Base-by-base conservation (phyloP, 495 filamentous ascomycete genomes). In the Chaetomium tenue region DNA sequence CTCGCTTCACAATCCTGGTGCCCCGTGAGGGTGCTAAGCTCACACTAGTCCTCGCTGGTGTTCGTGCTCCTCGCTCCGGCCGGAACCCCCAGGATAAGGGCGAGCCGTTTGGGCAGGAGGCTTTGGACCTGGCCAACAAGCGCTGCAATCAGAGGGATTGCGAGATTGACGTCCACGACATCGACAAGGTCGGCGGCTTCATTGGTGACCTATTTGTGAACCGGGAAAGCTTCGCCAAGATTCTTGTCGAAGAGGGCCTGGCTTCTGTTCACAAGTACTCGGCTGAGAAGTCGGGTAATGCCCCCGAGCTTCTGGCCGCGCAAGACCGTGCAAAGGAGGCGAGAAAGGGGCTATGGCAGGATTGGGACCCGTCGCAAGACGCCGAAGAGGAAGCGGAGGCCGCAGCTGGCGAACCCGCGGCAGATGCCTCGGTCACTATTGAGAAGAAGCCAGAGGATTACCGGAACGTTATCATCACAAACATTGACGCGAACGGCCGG, bases 181-280 rank as follows among this genome's bases (percentile, higher is more conserved):
- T 91, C 59, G 95, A 99, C 79, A 96, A 96, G 80, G 87, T 91
- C 39, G 95, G 95, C 68, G 95, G 93, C 60, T 99, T 99, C 81
- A 97, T 99, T 67, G 95, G 95, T 54, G 90, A 89, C 18, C 84
- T 99, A 2, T 97, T 93, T 69, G 82, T 98, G 71, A 94, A 93
- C 81, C 91, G 93, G 47, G 93, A 97, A 77, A 97, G 91, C 79
- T 93, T 99, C 77, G 91, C 94, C 68, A 97, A 96, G 79, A 73
- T 91, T 13, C 87, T 99, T 8, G 84, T 98, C 3, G 94, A 98
- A 76, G 95, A 98, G 77, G 95, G 95, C 54, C 77, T 96, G 33
- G 95, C 95, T 20, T 87, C 86, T 25, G 93, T 98, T 39, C 93
- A 98, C 72, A 83, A 86, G 58, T 98, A 97, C 79, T 97, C 93